phyloP scores from a whole-genome alignment of 2,329 filamentous ascomycete species.

The Sarocladiaceae sp. region DNA sequence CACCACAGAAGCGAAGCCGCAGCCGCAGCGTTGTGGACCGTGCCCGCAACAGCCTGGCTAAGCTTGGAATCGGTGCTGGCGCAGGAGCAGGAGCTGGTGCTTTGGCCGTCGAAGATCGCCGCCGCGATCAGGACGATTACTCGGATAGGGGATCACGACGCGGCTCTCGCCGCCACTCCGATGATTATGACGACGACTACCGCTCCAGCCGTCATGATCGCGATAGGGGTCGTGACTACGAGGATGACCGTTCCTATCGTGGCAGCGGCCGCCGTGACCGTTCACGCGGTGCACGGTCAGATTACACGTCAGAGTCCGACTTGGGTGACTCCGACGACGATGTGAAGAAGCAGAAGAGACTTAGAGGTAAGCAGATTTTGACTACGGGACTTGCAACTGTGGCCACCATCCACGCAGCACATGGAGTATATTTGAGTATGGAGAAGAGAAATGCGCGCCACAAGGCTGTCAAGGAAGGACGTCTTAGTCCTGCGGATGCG shows the following conservation, averaged over 20 bases:
- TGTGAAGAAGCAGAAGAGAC: constrained; percentile 48
- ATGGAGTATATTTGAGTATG: constrained; percentile 56
- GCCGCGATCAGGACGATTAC: constrained; percentile 39
- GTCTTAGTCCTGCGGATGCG: constrained; percentile 46
- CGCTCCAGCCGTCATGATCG: constrained; percentile 26
- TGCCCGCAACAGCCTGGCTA: constrained; percentile 57
- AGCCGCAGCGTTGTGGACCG: constrained; percentile 64
- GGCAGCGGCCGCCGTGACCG: constrained; percentile 35
- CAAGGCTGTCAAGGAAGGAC: constrained; percentile 49
- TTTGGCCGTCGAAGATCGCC: constrained; percentile 32
- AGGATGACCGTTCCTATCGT: constrained; percentile 41
- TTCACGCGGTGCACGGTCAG: constrained; percentile 28
- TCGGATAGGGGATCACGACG: constrained; percentile 37
- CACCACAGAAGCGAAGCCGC: constrained; percentile 42
- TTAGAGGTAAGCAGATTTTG: constrained; percentile 59
- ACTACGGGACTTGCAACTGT: constrained; percentile 53
- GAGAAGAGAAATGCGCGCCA: constrained; percentile 50
- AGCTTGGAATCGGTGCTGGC: constrained; percentile 54
- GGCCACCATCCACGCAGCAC: constrained; percentile 56
- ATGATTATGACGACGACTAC: constrained; percentile 44
- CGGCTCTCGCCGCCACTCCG: constrained; percentile 28
- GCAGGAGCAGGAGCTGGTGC: constrained; percentile 32
- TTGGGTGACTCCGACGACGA: constrained; percentile 56
- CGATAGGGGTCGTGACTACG: constrained; percentile 34
- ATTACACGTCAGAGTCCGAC: constrained; percentile 49